Base-by-base conservation (phyloP, 805 yeast genomes). In the Barnettozyma wickerhamii region DNA sequence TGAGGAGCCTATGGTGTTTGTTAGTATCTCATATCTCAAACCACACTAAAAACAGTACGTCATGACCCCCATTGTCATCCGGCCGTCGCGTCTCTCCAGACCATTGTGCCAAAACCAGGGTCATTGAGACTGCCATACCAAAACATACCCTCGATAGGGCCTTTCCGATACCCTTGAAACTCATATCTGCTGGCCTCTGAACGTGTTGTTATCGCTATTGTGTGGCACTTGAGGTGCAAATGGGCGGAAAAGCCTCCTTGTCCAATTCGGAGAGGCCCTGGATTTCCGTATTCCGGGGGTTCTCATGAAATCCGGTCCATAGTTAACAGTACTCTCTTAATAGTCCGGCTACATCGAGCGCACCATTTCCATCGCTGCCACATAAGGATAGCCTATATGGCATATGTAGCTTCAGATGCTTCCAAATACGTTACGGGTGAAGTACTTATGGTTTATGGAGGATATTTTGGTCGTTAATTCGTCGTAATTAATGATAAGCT, bases 91-190 rank as follows among this genome's bases (percentile, higher is more conserved):
- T n/a, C n/a, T n/a, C n/a, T n/a, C n/a, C n/a, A n/a, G n/a, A n/a
- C n/a, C n/a, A n/a, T n/a, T n/a, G n/a, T n/a, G n/a, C n/a, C n/a
- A n/a, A n/a, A n/a, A n/a, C 26, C 12, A 23, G 12, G 9, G 26
- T 9, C 26, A 23, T 23, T 23, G 26, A 23, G 2, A 3, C 9
- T 12, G 26, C 7, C 10, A 2, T 6, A 12, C n/a, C 4, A 1
- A 5, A 24, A 61, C 65, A 12, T 50, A 63, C 69, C 55, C 96
- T 71, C 34, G 79, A 75, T 46, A 87, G 68, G 27, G 90, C 79
- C 64, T 86, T 88, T 46, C 82, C 83, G 51, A 88, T 66, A 34
- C 96, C 96, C 64, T 87, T 88, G 65, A 88, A 84, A 64, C 93
- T 84, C 96, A 88, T 88, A 10, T 24, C 19, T 19, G 10, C 21